phyloP scores from a whole-genome alignment of 805 yeast species.

The Metschnikowia vanudenii region DNA sequence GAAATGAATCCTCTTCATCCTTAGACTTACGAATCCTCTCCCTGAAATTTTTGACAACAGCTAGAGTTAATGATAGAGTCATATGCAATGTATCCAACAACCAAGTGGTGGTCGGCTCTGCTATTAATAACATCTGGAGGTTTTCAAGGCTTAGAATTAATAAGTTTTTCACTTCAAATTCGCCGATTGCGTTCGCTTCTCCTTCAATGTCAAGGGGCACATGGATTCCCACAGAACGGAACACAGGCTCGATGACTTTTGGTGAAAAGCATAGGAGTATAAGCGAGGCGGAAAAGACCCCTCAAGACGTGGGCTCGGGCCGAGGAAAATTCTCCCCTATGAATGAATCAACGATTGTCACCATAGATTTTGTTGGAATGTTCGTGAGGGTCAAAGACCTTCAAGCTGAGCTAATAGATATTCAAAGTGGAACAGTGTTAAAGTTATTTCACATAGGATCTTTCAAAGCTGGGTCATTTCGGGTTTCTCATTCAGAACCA shows the following conservation, averaged over 20 bases:
- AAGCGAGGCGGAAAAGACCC: background rate
- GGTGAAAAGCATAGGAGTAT: background rate
- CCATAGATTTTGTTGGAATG: conserved; percentile 75
- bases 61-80: conserved; percentile 72
- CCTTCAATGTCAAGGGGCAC: conserved; percentile 19
- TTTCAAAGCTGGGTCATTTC: conserved; percentile 57
- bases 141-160: conserved; percentile 42
- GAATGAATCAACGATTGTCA: conserved; percentile 43
- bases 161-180: conserved; percentile 7
- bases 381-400: conserved; percentile 56
- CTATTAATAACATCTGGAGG: conserved; percentile 65
- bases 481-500: conserved; percentile 79
- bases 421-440: conserved; percentile 72
- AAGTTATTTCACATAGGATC: conserved; percentile 60
- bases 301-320: background rate
- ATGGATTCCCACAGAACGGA: background rate
- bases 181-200: conserved; percentile 16
- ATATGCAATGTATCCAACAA: conserved; percentile 52
- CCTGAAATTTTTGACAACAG: conserved; percentile 59
- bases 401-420: conserved; percentile 68
- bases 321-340: conserved; percentile 15
- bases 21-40: conserved; percentile 38
- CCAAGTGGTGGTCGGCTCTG: conserved; percentile 59
- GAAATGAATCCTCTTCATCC: conserved; percentile 6
- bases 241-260: too few relatives aligned